Base-by-base conservation (phyloP, 257 asterid species). In the Hygrophila difformis region DNA sequence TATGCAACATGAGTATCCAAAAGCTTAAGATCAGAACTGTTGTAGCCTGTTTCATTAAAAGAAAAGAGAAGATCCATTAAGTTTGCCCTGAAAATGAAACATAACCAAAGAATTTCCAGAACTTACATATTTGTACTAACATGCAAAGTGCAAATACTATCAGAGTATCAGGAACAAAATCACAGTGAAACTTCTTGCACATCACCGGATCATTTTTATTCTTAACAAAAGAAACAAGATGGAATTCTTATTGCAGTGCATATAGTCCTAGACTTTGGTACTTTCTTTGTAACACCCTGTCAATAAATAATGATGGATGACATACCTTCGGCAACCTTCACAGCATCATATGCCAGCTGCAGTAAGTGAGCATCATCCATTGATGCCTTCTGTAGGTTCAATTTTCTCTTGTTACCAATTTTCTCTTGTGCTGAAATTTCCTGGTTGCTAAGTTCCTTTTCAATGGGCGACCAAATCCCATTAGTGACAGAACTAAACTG, bases 381-480 rank as follows among this genome's bases (percentile, higher is more conserved):
- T 24, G 34, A 52, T 23, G 21, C 43, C 5, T 51, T 57, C 49
- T 3, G 44, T 49, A 34, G 33, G 45, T 48, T 59, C 19, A 53
- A 49, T 60, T 64, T 77, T 74, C 70, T 74, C 29, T 24, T 72
- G 39, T 44, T 35, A 18, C 61, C 21, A 8, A 18, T 38, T 16
- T 44, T 57, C 33, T 59, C 29, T 21, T 35, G 66, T 4, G n/a
- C 24, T 28, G 60, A 40, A 37, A 44, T 29, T 47, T 67, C 61
- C 5, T 28, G 48, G 39, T 31, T 60, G 14, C 46, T 54, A 5
- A 69, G 7, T 20, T 57, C 49, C 53, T 63, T 76, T 43, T 78
- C 92, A 15, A 73, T 49, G 47, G 65, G 66, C 17, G 85, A 81
- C 87, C 85, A 78, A 26, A 66, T 64, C 16, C 95, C 93, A 16